phyloP scores from a whole-genome alignment of 2,329 filamentous ascomycete species.

The Balansia obtecta region DNA sequence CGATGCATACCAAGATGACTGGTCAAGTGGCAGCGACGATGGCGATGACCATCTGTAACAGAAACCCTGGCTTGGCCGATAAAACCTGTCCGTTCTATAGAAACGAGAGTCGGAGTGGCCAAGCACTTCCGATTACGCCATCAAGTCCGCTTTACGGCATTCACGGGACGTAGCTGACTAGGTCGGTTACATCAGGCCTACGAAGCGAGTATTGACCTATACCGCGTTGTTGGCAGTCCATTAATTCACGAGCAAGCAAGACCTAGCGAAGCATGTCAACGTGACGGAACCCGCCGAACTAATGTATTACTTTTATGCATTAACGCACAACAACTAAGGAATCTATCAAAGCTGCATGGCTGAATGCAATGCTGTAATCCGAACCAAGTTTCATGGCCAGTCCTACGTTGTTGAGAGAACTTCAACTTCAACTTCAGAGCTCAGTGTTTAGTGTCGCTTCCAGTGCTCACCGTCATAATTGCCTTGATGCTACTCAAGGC shows the following conservation, averaged over 20 bases:
- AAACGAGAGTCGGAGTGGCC: neutral
- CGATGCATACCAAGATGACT: slow-evolving; percentile 82
- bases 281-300: too few relatives aligned
- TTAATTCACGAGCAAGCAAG: too few relatives aligned
- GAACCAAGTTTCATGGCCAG: neutral
- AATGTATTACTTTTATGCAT: neutral
- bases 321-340: neutral
- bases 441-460: neutral
- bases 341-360: neutral
- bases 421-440: neutral
- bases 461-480: slow-evolving; percentile 1
- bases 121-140: too few relatives aligned
- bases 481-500: neutral
- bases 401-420: neutral
- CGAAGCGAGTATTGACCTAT: too few relatives aligned
- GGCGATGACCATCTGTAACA: slow-evolving; percentile 47
- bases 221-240: too few relatives aligned
- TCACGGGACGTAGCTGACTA: too few relatives aligned
- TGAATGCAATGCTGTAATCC: neutral
- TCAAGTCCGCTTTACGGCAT: too few relatives aligned
- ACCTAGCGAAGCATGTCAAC: too few relatives aligned
- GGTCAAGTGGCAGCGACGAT: slow-evolving; percentile 64
- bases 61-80: neutral
- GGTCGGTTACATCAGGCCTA: too few relatives aligned
- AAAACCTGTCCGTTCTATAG: neutral